These are phyloP conservation scores for Papiliotrema flavescens DNA, from an alignment of 1,284 basidiomycete genomes.

Conservation along the genomic window DNA sequence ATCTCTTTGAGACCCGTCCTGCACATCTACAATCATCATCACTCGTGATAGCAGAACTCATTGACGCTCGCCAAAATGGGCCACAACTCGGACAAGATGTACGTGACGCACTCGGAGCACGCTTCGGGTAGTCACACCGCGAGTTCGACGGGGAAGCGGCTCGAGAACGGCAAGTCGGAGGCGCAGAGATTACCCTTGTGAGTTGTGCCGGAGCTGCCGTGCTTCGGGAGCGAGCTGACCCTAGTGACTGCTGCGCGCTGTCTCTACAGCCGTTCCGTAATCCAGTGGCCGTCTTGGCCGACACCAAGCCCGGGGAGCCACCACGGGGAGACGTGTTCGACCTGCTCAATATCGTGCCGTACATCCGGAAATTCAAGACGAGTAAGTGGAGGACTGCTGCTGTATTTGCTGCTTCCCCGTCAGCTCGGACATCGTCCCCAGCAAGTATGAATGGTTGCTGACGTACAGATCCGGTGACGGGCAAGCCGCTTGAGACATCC, in stretches of 20 bases:
- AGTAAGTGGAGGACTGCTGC: conserved; percentile 56
- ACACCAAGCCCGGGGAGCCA: conserved; percentile 39
- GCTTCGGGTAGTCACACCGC: conserved; percentile 44
- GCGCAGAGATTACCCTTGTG: conserved; percentile 48
- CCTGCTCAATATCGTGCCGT: conserved; percentile 84
- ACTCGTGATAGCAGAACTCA: not conserved
- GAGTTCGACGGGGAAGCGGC: conserved; percentile 41
- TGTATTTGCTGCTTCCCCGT: conserved; percentile 47
- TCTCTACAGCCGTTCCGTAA: conserved; percentile 86
- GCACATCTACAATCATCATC: too few relatives aligned
- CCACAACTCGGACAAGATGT: conserved; percentile 48
- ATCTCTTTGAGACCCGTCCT: too few relatives aligned
- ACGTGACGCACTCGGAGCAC: conserved; percentile 50
- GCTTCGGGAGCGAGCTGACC: not conserved
- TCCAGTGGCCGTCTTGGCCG: conserved; percentile 71
- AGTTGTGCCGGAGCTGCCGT: conserved; percentile 14
- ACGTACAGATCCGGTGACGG: conserved; percentile 83
- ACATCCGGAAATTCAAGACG: conserved; percentile 62
- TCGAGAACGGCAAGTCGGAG: conserved; percentile 36
- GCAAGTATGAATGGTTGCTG: conserved; percentile 51
- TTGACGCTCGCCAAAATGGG: conserved; percentile 36
- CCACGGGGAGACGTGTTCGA: conserved; percentile 60
- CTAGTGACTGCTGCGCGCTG: conserved; percentile 78
- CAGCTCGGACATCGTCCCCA: not conserved
- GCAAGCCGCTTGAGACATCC: conserved; percentile 68